Conservation (phyloP, 129 eudicot species). For the Ambrosia artemisiifolia region DNA sequence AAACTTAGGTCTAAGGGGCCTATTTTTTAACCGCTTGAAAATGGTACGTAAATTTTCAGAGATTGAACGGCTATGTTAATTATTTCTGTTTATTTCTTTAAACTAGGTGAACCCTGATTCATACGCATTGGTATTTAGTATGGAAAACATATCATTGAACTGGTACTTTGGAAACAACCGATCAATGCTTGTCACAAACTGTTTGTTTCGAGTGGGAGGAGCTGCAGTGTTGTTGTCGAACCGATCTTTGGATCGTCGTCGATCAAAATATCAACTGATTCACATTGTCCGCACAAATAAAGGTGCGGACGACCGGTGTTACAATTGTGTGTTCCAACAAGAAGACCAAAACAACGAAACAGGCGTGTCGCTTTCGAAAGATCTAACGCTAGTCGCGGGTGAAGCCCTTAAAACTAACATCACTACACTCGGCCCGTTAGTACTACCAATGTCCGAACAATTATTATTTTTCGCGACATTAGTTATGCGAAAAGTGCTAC, state of each 20-base stretch:
- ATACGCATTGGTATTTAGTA: slow-evolving; percentile 64
- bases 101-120: slow-evolving; percentile 62
- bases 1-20: no score
- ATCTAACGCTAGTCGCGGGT: slow-evolving; percentile 68
- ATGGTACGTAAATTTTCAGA: no score
- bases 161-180: slow-evolving; percentile 76
- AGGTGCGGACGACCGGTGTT: slow-evolving; percentile 64
- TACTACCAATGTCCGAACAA: slow-evolving; percentile 80
- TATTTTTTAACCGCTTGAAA: no score
- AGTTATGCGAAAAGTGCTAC: slow-evolving; percentile 52
- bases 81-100: neutral
- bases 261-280: slow-evolving; percentile 65
- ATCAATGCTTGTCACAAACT: slow-evolving; percentile 66
- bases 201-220: slow-evolving; percentile 78
- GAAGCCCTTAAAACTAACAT: slow-evolving; percentile 70
- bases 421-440: slow-evolving; percentile 70
- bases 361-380: slow-evolving; percentile 64
- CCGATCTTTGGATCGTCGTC: slow-evolving; percentile 45
- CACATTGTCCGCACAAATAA: slow-evolving; percentile 70
- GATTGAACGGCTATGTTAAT: neutral
- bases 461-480: slow-evolving; percentile 53
- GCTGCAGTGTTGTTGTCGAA: slow-evolving; percentile 73
- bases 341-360: slow-evolving; percentile 46
- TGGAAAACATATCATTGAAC: slow-evolving; percentile 61
- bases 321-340: slow-evolving; percentile 61